Evolutionary conservation across 441 rosid genomes (phyloP), one percentile per base, ranked within the genome.

Genomic region (Erodium trifolium): DNA sequence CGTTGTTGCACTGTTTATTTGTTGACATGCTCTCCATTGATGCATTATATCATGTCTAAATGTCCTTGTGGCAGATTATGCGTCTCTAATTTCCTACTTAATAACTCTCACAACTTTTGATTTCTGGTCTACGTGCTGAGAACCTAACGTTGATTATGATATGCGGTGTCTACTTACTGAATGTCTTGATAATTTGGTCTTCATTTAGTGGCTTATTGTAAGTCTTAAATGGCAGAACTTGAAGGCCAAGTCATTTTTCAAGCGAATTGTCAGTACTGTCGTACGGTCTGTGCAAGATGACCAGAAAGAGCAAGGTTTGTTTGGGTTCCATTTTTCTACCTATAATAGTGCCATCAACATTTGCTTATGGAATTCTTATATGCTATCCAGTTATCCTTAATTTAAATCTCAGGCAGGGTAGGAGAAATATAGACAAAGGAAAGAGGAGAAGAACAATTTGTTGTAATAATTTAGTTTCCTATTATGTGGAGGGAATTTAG

Each of bases 271-370:
- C 63, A 94, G 95, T 76, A 92, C 96, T 5, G 94, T 95, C 72
- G 97, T 95, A 66, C 87, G 97, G 68, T 86, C 98, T 3, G 95
- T 89, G 75, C 99, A 95, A 75, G 99, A 95, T 78, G 98, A 92
- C 80, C 94, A 95, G 77, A 95, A 87, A 81, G 98, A 95, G 86
- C 96, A 92, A 92, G 98, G 99, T 94, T 53, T 69, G 75, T 68
- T n/a, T 74, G 64, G 17, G 57, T 76, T 70, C 7, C 47, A 6
- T 16, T 68, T 34, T 66, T 65, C 18, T 18, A 9, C 49, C 66
- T 37, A 23, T 37, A 2, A 37, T 4, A 4, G 7, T 37, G 43
- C 5, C 43, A 5, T 37, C 43, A 37, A 37, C 43, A 37, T 37
- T 63, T 29, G 37, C 17, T 63, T 13, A 19, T 63, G 66, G 17